A percentile compares a stretch with the other conserved stretches of the same genome.
Conservation (phyloP, 805 yeast species). For the Maudiozyma serrabonitensis region DNA sequence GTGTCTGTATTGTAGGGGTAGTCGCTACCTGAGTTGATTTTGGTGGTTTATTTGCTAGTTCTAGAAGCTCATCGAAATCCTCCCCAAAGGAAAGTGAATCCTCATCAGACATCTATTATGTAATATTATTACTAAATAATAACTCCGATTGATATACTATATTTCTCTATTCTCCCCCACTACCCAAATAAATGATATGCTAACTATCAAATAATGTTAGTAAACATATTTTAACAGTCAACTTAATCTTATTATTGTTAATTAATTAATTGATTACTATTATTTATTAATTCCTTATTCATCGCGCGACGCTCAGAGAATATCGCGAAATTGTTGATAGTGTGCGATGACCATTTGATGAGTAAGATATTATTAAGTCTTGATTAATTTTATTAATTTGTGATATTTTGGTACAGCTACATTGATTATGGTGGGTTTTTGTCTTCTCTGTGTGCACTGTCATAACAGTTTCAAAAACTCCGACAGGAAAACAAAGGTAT, state of each 20-base stretch:
- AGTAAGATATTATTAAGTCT: too few species aligned
- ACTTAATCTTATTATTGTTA: background rate
- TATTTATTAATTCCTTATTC: background rate
- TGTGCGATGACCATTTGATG: background rate
- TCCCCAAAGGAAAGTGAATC: constrained; percentile 8
- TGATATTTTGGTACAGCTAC: background rate
- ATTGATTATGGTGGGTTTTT: too few species aligned
- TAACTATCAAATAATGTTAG: background rate
- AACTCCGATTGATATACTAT: too few species aligned
- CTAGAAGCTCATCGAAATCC: constrained; percentile 38
- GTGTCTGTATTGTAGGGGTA: background rate
- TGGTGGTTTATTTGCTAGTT: constrained; percentile 37
- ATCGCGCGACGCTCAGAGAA: background rate
- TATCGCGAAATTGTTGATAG: background rate
- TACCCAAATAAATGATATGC: background rate
- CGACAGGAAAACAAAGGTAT: too few species aligned
- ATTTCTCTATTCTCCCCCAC: too few species aligned
- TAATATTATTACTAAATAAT: too few species aligned
- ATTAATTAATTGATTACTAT: background rate
- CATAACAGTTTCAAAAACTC: too few species aligned
- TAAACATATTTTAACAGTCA: too few species aligned
- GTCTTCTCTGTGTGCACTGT: too few species aligned
- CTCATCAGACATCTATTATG: background rate
- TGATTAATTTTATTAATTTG: too few species aligned
- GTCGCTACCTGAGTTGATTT: constrained; percentile 6